Conservation (phyloP, 176 grass and related monocot genomes). For the Saccharum spontaneum region DNA sequence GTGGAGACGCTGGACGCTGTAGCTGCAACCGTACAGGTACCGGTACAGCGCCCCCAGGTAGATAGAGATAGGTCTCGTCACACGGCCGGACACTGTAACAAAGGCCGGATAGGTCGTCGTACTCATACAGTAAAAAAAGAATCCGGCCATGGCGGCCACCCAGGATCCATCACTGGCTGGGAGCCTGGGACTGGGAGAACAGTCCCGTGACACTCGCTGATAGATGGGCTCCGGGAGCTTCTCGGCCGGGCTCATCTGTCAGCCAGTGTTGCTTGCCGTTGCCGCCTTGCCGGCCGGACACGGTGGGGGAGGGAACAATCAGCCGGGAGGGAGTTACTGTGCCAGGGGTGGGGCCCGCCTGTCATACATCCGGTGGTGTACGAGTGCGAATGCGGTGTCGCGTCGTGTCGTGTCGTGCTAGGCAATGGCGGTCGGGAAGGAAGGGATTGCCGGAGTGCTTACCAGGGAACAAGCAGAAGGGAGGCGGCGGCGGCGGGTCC, state of each 20-base stretch:
- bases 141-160: too few species aligned
- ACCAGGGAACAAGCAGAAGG: slow-evolving; percentile 50
- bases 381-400: background rate
- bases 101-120: too few species aligned
- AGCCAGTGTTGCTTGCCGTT: background rate
- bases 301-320: background rate
- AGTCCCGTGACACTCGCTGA: background rate
- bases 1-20: background rate
- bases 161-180: background rate
- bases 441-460: slow-evolving; percentile 4
- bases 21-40: background rate
- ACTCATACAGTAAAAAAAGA: background rate
- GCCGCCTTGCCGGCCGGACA: background rate
- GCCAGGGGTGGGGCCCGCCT: background rate
- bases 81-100: background rate
- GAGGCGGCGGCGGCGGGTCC: background rate
- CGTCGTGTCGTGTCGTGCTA: background rate
- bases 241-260: background rate
- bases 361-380: background rate
- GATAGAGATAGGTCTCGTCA: background rate
- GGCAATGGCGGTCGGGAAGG: background rate
- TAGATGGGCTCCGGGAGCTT: background rate
- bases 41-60: background rate
- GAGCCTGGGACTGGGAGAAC: background rate
- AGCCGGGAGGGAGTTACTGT: background rate